Evolutionary conservation across 2,329 filamentous ascomycete genomes (phyloP).

Genomic region (Chrysoporthe puriensis): DNA sequence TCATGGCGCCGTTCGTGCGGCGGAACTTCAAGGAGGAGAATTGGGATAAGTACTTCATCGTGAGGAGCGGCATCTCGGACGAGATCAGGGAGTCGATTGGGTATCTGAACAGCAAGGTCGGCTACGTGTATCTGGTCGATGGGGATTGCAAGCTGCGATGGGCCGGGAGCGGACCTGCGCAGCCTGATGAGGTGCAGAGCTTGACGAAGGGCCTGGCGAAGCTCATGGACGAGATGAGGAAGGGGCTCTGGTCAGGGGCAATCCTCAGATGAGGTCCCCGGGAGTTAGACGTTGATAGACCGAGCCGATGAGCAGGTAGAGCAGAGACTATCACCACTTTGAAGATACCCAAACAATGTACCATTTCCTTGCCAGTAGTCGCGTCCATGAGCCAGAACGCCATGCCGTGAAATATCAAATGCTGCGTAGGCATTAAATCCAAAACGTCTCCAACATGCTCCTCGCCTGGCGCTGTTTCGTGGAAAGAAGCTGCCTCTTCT

Average conservation of each 20-base stretch:
- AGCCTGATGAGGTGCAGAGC: conserved; percentile 67
- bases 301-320: conserved; percentile 9
- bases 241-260: conserved; percentile 32
- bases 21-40: conserved; percentile 53
- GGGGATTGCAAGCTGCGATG: conserved; percentile 86
- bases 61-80: conserved; percentile 61
- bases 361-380: conserved; percentile 18
- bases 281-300: background rate
- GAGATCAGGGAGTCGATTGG: conserved; percentile 67
- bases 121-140: conserved; percentile 92
- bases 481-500: background rate
- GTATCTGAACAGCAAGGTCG: conserved; percentile 86
- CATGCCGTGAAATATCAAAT: conserved; percentile 21
- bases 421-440: conserved; percentile 14
- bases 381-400: conserved; percentile 20
- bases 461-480: background rate
- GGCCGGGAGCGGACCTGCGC: conserved; percentile 79
- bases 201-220: conserved; percentile 67
- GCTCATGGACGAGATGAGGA: conserved; percentile 62
- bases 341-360: conserved; percentile 29
- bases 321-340: conserved; percentile 18
- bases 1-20: conserved; percentile 60
- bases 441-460: conserved; percentile 2
- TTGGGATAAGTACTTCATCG: conserved; percentile 65
- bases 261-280: background rate